These are phyloP conservation scores for Claviceps humidiphila DNA, from an alignment of 2,329 filamentous ascomycete species.

Conservation along the genomic window DNA sequence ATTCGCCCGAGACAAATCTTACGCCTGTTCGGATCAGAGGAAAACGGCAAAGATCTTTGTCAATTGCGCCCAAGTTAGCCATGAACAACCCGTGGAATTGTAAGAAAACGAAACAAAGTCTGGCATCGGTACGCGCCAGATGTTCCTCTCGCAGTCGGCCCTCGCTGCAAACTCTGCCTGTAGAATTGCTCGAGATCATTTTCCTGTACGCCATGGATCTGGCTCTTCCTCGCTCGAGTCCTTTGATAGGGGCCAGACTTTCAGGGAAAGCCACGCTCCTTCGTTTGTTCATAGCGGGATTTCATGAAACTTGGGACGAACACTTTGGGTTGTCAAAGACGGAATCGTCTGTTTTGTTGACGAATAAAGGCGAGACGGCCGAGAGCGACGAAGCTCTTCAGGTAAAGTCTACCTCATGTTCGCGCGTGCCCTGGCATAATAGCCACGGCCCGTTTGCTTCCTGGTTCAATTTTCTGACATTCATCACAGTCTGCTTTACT, in stretches of 20 bases:
- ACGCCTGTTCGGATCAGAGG: conserved; percentile 36
- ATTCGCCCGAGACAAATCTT: conserved; percentile 25
- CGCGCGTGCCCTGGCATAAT: not conserved
- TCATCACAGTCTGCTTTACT: conserved; percentile 28
- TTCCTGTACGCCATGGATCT: conserved; percentile 36
- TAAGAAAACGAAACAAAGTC: conserved; percentile 16
- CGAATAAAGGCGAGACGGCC: not conserved
- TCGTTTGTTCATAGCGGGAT: conserved; percentile 23
- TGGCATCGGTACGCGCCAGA: conserved; percentile 17
- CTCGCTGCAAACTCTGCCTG: conserved; percentile 27
- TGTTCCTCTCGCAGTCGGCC: conserved; percentile 14
- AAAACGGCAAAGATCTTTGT: conserved; percentile 23
- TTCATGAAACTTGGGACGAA: conserved; percentile 25
- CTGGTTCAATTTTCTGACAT: not conserved
- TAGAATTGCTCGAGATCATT: conserved; percentile 41
- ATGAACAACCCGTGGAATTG: not conserved
- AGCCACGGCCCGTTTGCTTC: not conserved
- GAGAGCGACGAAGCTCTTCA: conserved; percentile 30
- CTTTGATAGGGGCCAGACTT: conserved; percentile 31
- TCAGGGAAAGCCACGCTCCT: conserved; percentile 26
- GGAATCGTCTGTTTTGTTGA: not conserved
- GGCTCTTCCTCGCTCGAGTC: conserved; percentile 31
- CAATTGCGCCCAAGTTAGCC: conserved; percentile 6
- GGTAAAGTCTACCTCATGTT: conserved; percentile 19
- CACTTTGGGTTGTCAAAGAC: conserved; percentile 16